Evolutionary conservation across 2,329 filamentous ascomycete species (phyloP).

Genomic region (Rutstroemia sp.): DNA sequence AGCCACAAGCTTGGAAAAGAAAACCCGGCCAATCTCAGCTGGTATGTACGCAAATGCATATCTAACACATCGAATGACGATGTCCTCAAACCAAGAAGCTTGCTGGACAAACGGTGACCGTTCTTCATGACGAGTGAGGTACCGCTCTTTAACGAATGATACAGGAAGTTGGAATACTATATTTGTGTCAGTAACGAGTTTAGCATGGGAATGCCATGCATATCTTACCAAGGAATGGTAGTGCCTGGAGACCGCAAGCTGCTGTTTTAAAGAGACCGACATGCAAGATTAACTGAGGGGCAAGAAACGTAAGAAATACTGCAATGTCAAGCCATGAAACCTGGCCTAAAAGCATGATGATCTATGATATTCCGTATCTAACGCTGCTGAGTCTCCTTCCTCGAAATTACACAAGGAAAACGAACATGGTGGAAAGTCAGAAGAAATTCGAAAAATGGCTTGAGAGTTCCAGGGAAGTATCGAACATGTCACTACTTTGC

Average conservation of each 20-base stretch:
- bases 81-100: conserved; percentile 68
- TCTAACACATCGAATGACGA: conserved; percentile 69
- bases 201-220: background rate
- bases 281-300: conserved; percentile 62
- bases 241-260: conserved; percentile 48
- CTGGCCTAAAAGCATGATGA: conserved; percentile 61
- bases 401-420: background rate
- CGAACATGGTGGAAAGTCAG: background rate
- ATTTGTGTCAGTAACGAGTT: conserved; percentile 10
- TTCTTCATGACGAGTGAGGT: conserved; percentile 37
- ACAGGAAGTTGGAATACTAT: conserved; percentile 52
- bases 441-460: no score
- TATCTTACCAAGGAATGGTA: conserved; percentile 62
- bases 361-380: background rate
- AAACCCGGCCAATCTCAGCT: conserved; percentile 61
- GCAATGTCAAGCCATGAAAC: conserved; percentile 71
- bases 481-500: no score
- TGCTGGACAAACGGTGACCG: conserved; percentile 58
- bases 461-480: no score
- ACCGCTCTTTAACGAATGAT: conserved; percentile 50
- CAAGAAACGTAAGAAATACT: conserved; percentile 62
- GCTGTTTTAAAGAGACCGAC: conserved; percentile 55
- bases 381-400: background rate
- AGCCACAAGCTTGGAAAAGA: conserved; percentile 68
- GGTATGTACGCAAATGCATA: conserved; percentile 71